A percentile compares a stretch with the other conserved stretches of the same genome.
phyloP scores from a whole-genome alignment of 1,284 basidiomycete genomes.

The Fomitopsis palustris region DNA sequence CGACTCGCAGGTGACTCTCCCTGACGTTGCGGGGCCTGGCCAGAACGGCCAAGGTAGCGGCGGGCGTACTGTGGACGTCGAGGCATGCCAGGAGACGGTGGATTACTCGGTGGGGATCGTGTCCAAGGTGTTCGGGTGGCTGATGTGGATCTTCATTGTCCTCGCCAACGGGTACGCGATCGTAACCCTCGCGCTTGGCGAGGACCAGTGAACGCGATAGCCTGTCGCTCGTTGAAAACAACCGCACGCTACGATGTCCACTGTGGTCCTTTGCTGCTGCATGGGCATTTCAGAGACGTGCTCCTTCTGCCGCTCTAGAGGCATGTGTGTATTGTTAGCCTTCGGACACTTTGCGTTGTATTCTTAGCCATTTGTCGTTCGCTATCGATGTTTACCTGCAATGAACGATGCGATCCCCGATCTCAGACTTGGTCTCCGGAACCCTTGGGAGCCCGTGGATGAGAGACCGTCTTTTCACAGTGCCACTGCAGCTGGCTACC shows the following conservation, averaged over 20 bases:
- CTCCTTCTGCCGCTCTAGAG: neutral
- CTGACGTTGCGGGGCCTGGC: neutral
- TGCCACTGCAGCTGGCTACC: no score
- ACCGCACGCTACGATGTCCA: no score
- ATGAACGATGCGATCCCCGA: no score
- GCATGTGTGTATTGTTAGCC: neutral
- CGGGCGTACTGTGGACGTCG: constrained; percentile 1
- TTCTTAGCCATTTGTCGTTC: neutral
- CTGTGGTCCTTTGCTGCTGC: neutral
- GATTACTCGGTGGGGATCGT: constrained; percentile 64
- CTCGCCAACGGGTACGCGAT: constrained; percentile 70
- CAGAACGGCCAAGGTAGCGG: neutral
- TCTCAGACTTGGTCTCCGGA: no score
- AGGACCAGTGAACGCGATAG: constrained; percentile 13
- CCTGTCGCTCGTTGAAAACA: no score
- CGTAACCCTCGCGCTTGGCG: constrained; percentile 42
- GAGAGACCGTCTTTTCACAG: no score
- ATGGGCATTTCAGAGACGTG: neutral
- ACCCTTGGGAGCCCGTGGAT: no score
- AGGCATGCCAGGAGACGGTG: constrained; percentile 33
- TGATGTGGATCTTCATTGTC: constrained; percentile 63
- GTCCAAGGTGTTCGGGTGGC: constrained; percentile 48
- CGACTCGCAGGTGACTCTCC: constrained; percentile 4
- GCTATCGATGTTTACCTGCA: neutral
- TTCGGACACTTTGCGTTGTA: neutral